These are phyloP conservation scores for Boeremia exigua DNA, from an alignment of 2,329 filamentous ascomycete genomes.

Conservation along the genomic window DNA sequence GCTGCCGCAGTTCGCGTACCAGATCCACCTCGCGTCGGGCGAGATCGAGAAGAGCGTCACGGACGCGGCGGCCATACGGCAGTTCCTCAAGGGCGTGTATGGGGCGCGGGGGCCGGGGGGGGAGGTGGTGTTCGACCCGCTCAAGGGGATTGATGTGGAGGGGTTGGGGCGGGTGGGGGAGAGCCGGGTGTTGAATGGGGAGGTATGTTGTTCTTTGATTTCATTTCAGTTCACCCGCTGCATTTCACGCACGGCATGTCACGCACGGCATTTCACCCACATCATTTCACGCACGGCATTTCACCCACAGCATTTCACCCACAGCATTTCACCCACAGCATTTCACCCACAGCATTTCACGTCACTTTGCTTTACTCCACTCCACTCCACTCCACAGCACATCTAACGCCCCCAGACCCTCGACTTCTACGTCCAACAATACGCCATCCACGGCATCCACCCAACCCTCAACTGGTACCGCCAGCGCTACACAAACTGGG, in stretches of 20 bases:
- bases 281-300: no score
- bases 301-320: no score
- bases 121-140: constrained; percentile 63
- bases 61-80: constrained; percentile 67
- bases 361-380: no score
- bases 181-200: constrained; percentile 66
- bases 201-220: constrained; percentile 53
- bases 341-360: no score
- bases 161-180: constrained; percentile 63
- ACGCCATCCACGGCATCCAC: constrained; percentile 72
- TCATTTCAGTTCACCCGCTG: no score
- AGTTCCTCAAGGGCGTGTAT: constrained; percentile 75
- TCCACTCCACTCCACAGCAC: no score
- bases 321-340: no score
- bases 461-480: constrained; percentile 92
- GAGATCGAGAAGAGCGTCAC: constrained; percentile 57
- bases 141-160: constrained; percentile 69
- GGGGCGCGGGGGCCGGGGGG: constrained; percentile 67
- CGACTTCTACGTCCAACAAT: constrained; percentile 78
- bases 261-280: no score
- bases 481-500: constrained; percentile 71
- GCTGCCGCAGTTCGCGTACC: constrained; percentile 79
- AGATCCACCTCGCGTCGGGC: constrained; percentile 76
- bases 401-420: constrained; percentile 57
- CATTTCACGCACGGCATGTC: no score